These are phyloP conservation scores for Chlorella sp. DNA, from an alignment of 139 green algal genomes.

Conservation along the genomic window DNA sequence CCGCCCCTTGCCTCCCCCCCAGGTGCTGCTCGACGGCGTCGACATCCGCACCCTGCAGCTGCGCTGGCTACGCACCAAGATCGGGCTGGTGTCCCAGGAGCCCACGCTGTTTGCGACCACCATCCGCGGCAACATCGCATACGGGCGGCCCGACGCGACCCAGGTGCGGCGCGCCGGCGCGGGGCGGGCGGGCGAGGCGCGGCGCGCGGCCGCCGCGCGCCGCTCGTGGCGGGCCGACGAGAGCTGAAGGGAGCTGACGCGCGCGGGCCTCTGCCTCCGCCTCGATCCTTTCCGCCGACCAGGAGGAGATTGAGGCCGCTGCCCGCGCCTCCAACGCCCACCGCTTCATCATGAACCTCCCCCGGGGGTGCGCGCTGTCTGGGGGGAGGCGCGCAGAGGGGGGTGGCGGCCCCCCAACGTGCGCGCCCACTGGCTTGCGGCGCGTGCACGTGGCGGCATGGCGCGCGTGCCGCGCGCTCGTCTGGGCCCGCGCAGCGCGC, in stretches of 20 bases:
- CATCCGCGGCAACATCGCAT: conserved; percentile 82
- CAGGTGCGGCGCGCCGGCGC: conserved; percentile 43
- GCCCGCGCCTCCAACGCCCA: conserved; percentile 72
- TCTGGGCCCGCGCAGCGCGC: too few relatives aligned
- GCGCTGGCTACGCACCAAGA: conserved; percentile 72
- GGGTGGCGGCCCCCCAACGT: too few relatives aligned
- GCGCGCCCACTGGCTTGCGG: too few relatives aligned
- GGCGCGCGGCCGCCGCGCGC: too few relatives aligned
- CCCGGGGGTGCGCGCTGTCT: conserved; percentile 42
- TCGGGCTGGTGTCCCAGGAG: conserved; percentile 92
- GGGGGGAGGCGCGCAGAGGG: too few relatives aligned
- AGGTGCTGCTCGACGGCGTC: conserved; percentile 76
- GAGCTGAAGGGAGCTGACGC: too few relatives aligned
- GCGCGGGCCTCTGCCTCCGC: too few relatives aligned
- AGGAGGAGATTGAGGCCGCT: conserved; percentile 66
- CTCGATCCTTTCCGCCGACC: too few relatives aligned
- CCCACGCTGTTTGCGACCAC: conserved; percentile 79
- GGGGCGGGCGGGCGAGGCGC: too few relatives aligned
- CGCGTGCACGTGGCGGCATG: too few relatives aligned
- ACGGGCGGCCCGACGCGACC: conserved; percentile 83
- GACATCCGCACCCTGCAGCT: conserved; percentile 80
- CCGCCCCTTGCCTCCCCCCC: neutral
- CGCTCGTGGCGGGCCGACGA: too few relatives aligned
- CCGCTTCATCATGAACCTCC: conserved; percentile 74
- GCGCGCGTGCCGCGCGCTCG: too few relatives aligned